These are phyloP conservation scores for Botryosphaeria dothidea DNA, from an alignment of 2,329 filamentous ascomycete genomes.

Conservation along the genomic window DNA sequence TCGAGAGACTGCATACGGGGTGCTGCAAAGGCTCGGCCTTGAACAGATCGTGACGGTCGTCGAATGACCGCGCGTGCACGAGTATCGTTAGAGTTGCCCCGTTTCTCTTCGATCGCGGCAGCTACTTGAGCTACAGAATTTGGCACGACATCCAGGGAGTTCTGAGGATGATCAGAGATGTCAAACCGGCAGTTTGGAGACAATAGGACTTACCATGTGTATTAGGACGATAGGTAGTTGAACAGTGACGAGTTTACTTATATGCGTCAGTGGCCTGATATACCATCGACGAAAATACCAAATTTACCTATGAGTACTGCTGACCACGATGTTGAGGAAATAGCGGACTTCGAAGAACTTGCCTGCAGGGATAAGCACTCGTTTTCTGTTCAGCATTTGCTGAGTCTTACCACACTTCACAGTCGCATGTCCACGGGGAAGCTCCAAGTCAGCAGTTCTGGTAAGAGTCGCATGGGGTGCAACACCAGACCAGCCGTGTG, in stretches of 20 bases:
- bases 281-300: not conserved
- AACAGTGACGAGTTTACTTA: slow-evolving; percentile 51
- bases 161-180: slow-evolving; percentile 37
- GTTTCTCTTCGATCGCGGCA: slow-evolving; percentile 56
- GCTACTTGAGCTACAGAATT: slow-evolving; percentile 58
- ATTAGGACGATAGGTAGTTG: slow-evolving; percentile 58
- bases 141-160: slow-evolving; percentile 57
- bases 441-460: slow-evolving; percentile 51
- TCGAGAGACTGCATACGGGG: slow-evolving; percentile 54
- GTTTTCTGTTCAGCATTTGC: not conserved
- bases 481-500: slow-evolving; percentile 50
- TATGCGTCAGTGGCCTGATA: slow-evolving; percentile 22
- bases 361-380: slow-evolving; percentile 31
- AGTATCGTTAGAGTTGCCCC: slow-evolving; percentile 23
- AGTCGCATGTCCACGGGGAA: slow-evolving; percentile 53
- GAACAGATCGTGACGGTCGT: slow-evolving; percentile 42
- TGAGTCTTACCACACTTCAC: slow-evolving; percentile 48
- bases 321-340: slow-evolving; percentile 54
- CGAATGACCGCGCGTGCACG: slow-evolving; percentile 26
- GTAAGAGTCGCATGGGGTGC: slow-evolving; percentile 47
- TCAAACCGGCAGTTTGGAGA: too few species aligned
- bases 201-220: slow-evolving; percentile 45
- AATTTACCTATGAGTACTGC: slow-evolving; percentile 43
- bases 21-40: slow-evolving; percentile 55
- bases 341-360: slow-evolving; percentile 60